A percentile compares a stretch with the other conserved stretches of the same genome.
These are phyloP conservation scores for Collybia mongolica DNA, from an alignment of 768 basidiomycete genomes.

Conservation along the genomic window DNA sequence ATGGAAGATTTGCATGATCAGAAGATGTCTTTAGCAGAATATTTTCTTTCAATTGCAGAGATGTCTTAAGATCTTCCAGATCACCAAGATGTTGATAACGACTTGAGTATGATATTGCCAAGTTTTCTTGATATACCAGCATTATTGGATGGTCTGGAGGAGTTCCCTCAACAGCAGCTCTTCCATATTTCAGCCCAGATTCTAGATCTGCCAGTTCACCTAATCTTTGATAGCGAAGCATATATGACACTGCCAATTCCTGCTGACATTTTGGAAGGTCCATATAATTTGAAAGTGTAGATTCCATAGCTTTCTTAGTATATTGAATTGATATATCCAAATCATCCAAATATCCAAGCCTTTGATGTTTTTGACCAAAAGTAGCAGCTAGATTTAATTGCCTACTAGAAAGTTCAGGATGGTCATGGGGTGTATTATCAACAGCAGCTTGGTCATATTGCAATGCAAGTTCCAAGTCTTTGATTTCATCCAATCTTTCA, in stretches of 20 bases:
- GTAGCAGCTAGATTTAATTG: background rate
- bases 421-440: background rate
- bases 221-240: background rate
- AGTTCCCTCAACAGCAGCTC: background rate
- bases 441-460: background rate
- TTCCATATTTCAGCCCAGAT: background rate
- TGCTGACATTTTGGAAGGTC: background rate
- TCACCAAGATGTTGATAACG: background rate
- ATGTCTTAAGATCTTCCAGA: constrained; percentile 2
- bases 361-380: background rate
- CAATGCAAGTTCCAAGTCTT: constrained; percentile 7
- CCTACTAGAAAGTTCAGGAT: constrained; percentile 3
- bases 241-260: background rate
- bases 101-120: constrained; percentile 3
- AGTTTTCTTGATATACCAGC: background rate
- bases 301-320: background rate
- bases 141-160: constrained; percentile 5
- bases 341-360: background rate
- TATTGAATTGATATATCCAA: constrained; percentile 1
- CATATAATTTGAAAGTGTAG: background rate
- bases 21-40: background rate
- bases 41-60: constrained; percentile 1
- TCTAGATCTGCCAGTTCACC: constrained; percentile 9
- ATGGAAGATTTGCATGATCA: constrained; percentile 1
- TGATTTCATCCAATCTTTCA: constrained; percentile 1